Evolutionary conservation across 805 yeast genomes (phyloP).

Genomic region (Pichia manshurica): DNA sequence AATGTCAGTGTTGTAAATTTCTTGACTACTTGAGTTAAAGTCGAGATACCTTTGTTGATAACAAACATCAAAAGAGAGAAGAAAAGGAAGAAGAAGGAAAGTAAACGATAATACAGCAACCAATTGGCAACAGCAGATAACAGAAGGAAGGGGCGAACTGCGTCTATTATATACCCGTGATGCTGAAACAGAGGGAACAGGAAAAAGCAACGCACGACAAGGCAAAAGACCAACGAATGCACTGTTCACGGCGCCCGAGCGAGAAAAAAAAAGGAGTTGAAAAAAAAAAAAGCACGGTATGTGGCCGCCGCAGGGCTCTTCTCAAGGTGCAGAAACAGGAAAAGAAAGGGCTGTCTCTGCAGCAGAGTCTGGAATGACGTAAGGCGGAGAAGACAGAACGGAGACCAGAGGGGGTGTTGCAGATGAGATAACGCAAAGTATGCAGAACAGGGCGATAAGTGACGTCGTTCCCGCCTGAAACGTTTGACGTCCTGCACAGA

Average conservation of each 20-base stretch:
- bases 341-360: too few species aligned
- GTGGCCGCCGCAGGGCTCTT: background rate
- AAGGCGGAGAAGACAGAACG: too few species aligned
- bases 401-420: too few species aligned
- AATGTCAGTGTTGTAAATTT: background rate
- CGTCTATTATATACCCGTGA: background rate
- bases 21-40: background rate
- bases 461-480: too few species aligned
- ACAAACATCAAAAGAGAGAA: background rate
- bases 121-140: too few species aligned
- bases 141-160: background rate
- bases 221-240: background rate
- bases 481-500: too few species aligned
- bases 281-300: conserved; percentile 1
- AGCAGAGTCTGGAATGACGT: too few species aligned
- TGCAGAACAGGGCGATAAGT: too few species aligned
- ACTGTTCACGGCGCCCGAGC: too few species aligned
- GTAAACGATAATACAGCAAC: background rate
- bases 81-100: background rate
- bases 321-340: too few species aligned
- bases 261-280: background rate
- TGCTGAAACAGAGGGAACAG: background rate
- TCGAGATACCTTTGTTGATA: background rate
- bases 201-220: background rate
- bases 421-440: too few species aligned